Evolutionary conservation across 2,329 filamentous ascomycete species (phyloP).

Genomic region (Acrocalymma vagum): DNA sequence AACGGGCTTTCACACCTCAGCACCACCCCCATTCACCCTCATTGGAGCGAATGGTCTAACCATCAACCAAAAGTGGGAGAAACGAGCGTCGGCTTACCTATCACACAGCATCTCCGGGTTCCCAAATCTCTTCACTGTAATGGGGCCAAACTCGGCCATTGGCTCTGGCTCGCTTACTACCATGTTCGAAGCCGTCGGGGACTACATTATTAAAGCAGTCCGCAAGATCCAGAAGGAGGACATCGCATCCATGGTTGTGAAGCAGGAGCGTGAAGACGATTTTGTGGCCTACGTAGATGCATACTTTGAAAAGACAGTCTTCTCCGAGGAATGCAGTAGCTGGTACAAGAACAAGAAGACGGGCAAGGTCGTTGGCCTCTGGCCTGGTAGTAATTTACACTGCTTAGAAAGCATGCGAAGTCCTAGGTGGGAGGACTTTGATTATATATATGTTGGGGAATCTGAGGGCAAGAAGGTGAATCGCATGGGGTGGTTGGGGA

Average conservation of each 20-base stretch:
- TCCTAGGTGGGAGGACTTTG: conserved; percentile 46
- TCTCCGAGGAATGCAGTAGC: conserved; percentile 41
- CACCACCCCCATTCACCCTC: conserved; percentile 50
- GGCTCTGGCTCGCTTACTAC: conserved; percentile 50
- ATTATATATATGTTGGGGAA: conserved; percentile 37
- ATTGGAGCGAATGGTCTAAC: conserved; percentile 37
- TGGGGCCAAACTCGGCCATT: conserved; percentile 52
- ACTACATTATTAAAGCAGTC: conserved; percentile 50
- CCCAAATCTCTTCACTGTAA: conserved; percentile 54
- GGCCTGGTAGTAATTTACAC: conserved; percentile 44
- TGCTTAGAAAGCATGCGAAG: conserved; percentile 42
- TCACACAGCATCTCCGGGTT: conserved; percentile 36
- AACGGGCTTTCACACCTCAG: conserved; percentile 53
- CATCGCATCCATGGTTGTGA: conserved; percentile 46
- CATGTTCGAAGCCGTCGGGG: conserved; percentile 51
- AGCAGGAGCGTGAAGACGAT: conserved; percentile 33
- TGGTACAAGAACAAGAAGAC: conserved; percentile 44
- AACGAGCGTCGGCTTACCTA: conserved; percentile 41
- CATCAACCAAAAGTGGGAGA: conserved; percentile 44
- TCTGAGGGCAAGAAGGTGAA: conserved; percentile 31
- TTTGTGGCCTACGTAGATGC: conserved; percentile 40
- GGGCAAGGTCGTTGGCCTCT: conserved; percentile 40
- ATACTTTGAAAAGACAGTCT: conserved; percentile 45
- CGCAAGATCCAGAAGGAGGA: conserved; percentile 55
- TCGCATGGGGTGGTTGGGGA: conserved; percentile 41